Conservation (phyloP, 2,329 filamentous ascomycete genomes). For the Trichoderma harzianum region DNA sequence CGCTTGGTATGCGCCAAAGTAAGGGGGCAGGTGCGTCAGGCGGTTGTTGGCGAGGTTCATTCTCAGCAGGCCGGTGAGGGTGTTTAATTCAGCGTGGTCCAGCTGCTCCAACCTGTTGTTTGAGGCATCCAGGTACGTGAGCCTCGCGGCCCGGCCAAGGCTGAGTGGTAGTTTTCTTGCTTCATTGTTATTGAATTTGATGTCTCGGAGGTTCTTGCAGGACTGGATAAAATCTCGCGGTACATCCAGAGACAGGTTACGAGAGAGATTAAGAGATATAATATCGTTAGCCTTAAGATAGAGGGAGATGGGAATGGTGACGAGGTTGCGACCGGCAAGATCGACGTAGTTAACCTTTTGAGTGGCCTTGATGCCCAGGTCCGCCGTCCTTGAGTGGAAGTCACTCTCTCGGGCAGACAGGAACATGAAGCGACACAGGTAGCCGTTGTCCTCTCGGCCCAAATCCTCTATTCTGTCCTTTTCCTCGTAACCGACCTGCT, state of each 20-base stretch:
- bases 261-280: slow-evolving; percentile 88
- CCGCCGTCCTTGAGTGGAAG: slow-evolving; percentile 64
- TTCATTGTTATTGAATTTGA: slow-evolving; percentile 95
- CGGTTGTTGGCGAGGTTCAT: slow-evolving; percentile 94
- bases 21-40: slow-evolving; percentile 71
- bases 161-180: slow-evolving; percentile 81
- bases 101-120: slow-evolving; percentile 90
- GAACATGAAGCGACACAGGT: slow-evolving; percentile 94
- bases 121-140: slow-evolving; percentile 90
- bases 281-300: slow-evolving; percentile 92
- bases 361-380: slow-evolving; percentile 75
- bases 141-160: slow-evolving; percentile 71
- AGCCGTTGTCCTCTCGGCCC: slow-evolving; percentile 94
- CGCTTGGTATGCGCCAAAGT: slow-evolving; percentile 76
- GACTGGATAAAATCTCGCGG: slow-evolving; percentile 95
- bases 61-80: slow-evolving; percentile 73
- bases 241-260: slow-evolving; percentile 87
- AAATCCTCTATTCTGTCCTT: slow-evolving; percentile 88
- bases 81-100: slow-evolving; percentile 77
- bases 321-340: slow-evolving; percentile 80
- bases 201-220: slow-evolving; percentile 85
- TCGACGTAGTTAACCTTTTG: slow-evolving; percentile 95
- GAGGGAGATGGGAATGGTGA: slow-evolving; percentile 90
- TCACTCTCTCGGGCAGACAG: slow-evolving; percentile 84
- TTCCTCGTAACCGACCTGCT: slow-evolving; percentile 87